Evolutionary conservation across 495 filamentous ascomycete species (phyloP).

Genomic region (Annulohypoxylon nitens): DNA sequence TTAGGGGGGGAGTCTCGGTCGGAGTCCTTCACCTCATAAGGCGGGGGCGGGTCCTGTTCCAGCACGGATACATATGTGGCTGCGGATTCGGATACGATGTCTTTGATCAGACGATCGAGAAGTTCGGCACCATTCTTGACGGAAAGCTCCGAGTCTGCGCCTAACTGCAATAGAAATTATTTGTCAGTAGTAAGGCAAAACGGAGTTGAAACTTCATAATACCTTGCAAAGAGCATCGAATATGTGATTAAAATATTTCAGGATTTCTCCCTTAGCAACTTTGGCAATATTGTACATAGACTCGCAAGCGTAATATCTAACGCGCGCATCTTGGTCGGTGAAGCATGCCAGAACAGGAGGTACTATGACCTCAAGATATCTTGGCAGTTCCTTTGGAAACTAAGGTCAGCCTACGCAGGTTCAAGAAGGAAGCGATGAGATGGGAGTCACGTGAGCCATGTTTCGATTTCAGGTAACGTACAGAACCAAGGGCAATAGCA

Average conservation of each 20-base stretch:
- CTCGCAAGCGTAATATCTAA: conserved; percentile 99
- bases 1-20: conserved; percentile 63
- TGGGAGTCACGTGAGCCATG: background rate
- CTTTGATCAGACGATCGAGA: conserved; percentile 94
- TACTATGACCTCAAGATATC: conserved; percentile 91
- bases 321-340: conserved; percentile 96
- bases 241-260: conserved; percentile 97
- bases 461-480: conserved; percentile 61
- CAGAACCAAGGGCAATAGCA: conserved; percentile 92
- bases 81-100: conserved; percentile 97
- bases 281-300: conserved; percentile 99
- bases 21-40: conserved; percentile 64
- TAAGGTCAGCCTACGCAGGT: conserved; percentile 24
- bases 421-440: background rate
- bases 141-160: conserved; percentile 94
- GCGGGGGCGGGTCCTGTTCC: conserved; percentile 66
- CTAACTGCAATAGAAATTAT: conserved; percentile 69
- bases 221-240: conserved; percentile 98
- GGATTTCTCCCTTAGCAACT: conserved; percentile 96
- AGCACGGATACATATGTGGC: conserved; percentile 94
- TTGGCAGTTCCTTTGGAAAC: conserved; percentile 79
- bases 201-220: conserved; percentile 35
- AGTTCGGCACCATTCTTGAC: conserved; percentile 99
- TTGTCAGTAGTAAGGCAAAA: conserved; percentile 25
- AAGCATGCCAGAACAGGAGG: conserved; percentile 99